phyloP scores from a whole-genome alignment of 1,284 basidiomycete genomes.

The Sporisorium scitamineum region DNA sequence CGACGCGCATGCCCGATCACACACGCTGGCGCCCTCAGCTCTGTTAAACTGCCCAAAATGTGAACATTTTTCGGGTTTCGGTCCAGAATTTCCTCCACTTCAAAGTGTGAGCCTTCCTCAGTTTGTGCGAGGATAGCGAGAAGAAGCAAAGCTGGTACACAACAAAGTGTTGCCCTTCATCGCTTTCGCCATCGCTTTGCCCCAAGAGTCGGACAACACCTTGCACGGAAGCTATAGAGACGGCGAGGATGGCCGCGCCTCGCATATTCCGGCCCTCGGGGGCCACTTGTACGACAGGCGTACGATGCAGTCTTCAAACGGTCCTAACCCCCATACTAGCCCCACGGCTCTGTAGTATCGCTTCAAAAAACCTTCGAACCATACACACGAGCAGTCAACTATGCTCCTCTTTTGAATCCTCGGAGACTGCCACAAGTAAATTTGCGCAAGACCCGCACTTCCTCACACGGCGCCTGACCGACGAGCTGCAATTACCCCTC shows the following conservation, averaged over 20 bases:
- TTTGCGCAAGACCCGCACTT: conserved; percentile 13
- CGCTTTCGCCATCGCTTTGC: background rate
- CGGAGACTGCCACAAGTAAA: background rate
- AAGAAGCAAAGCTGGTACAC: background rate
- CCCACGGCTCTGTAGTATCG: background rate
- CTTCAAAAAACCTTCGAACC: background rate
- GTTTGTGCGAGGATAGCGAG: background rate
- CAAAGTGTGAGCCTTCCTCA: background rate
- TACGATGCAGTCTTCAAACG: background rate
- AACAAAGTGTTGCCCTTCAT: too few relatives aligned
- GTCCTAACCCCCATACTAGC: background rate
- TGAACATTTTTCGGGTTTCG: conserved; percentile 19
- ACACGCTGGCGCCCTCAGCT: conserved; percentile 1
- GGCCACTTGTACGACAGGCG: background rate
- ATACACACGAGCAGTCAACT: background rate
- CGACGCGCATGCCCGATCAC: conserved; percentile 57
- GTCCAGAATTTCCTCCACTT: conserved; percentile 32
- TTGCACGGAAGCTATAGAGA: background rate
- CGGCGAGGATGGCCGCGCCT: background rate
- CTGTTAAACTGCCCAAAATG: background rate
- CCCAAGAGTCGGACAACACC: too few relatives aligned
- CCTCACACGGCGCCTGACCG: conserved; percentile 27
- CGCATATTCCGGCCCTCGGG: background rate
- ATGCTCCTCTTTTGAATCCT: background rate
- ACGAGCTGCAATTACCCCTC: conserved; percentile 30